Percentiles rank a stretch among this genome's conserved stretches.
These are phyloP conservation scores for Dactylella cylindrospora DNA, from an alignment of 2,329 filamentous ascomycete genomes.

Conservation along the genomic window DNA sequence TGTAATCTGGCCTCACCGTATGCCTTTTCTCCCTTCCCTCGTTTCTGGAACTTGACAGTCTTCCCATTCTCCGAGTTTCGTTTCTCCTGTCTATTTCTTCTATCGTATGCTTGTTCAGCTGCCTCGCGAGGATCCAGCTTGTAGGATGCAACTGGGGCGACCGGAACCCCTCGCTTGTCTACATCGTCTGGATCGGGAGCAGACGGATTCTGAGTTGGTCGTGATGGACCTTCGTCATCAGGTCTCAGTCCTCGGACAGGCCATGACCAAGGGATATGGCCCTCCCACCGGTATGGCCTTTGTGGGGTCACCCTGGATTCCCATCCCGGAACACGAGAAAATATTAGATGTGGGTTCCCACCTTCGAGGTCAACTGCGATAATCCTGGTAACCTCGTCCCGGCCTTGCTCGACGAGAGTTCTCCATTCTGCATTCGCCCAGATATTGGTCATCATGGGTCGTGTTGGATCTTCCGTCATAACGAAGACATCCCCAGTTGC, in stretches of 20 bases:
- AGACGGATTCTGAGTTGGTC: not conserved
- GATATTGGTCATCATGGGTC: conserved; percentile 17
- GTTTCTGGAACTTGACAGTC: conserved; percentile 5
- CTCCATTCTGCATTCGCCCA: conserved; percentile 13
- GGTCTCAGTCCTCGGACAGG: conserved; percentile 1
- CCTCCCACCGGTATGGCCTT: conserved; percentile 2
- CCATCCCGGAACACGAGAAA: conserved; percentile 1
- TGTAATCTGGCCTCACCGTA: not conserved
- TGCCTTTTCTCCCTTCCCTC: not conserved
- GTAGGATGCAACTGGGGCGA: not conserved
- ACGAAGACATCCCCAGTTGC: conserved; percentile 20
- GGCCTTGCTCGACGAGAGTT: conserved; percentile 3
- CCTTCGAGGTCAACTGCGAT: conserved; percentile 8
- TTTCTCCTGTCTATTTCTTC: too few relatives aligned
- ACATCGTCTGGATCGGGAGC: not conserved
- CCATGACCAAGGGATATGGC: conserved; percentile 1
- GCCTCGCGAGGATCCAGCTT: conserved; percentile 10
- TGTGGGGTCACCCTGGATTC: not conserved
- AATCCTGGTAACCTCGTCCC: conserved; percentile 3
- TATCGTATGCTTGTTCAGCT: conserved; percentile 5
- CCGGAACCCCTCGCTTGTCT: not conserved
- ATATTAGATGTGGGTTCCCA: conserved; percentile 8
- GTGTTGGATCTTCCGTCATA: conserved; percentile 23
- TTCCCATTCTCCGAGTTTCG: too few relatives aligned
- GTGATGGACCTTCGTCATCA: conserved; percentile 4